Percentiles rank a stretch among this genome's conserved stretches.
phyloP scores from a whole-genome alignment of 352 stramenopile genomes.

The Phytophthora constricta region DNA sequence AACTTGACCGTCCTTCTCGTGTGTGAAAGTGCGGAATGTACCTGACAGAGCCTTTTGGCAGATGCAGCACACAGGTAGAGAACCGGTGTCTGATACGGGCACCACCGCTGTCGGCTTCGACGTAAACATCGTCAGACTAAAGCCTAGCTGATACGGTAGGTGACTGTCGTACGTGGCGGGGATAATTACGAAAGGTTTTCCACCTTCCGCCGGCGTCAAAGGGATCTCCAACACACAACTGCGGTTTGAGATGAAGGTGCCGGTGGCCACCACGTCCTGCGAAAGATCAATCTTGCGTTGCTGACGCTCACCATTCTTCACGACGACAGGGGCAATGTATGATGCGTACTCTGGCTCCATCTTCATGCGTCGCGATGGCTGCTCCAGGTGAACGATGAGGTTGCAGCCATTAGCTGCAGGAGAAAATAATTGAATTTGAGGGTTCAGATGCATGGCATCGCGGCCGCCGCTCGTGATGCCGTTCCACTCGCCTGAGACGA shows the following conservation, averaged over 20 bases:
- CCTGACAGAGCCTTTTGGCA: slow-evolving; percentile 67
- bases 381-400: slow-evolving; percentile 70
- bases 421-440: slow-evolving; percentile 85
- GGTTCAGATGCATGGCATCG: slow-evolving; percentile 86
- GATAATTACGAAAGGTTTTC: slow-evolving; percentile 69
- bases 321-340: slow-evolving; percentile 82
- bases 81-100: slow-evolving; percentile 65
- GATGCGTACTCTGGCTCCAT: slow-evolving; percentile 78
- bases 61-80: slow-evolving; percentile 69
- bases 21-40: slow-evolving; percentile 75
- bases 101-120: slow-evolving; percentile 66
- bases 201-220: slow-evolving; percentile 48
- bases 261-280: slow-evolving; percentile 76
- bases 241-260: slow-evolving; percentile 88
- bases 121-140: slow-evolving; percentile 64
- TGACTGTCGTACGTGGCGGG: slow-evolving; percentile 73
- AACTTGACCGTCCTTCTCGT: slow-evolving; percentile 51
- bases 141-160: slow-evolving; percentile 57
- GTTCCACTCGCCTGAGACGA: slow-evolving; percentile 82
- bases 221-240: slow-evolving; percentile 69
- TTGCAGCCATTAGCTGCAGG: slow-evolving; percentile 58
- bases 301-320: slow-evolving; percentile 69
- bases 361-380: slow-evolving; percentile 76
- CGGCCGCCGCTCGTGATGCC: slow-evolving; percentile 78
- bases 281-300: slow-evolving; percentile 86